Evolutionary conservation across 352 stramenopile genomes (phyloP).

Genomic region (Pythium aristosporum): DNA sequence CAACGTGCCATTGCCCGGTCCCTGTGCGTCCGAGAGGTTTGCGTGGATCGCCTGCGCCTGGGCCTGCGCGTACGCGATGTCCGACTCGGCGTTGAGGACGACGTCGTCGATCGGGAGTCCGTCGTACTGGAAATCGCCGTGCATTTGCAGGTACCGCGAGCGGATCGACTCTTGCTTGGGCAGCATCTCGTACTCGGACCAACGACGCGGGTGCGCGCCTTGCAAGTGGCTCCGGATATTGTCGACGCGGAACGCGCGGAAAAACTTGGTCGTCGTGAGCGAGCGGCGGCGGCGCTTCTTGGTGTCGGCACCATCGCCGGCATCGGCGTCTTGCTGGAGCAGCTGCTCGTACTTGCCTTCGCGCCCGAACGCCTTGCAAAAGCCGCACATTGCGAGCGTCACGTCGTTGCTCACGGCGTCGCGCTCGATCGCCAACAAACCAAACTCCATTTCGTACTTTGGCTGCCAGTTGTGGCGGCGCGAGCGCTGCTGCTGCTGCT

Average conservation of each 20-base stretch:
- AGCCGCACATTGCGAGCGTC: slow-evolving; percentile 77
- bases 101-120: slow-evolving; percentile 69
- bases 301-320: slow-evolving; percentile 32
- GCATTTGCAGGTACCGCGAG: slow-evolving; percentile 57
- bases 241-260: slow-evolving; percentile 80
- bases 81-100: slow-evolving; percentile 52
- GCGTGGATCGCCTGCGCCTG: slow-evolving; percentile 39
- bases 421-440: slow-evolving; percentile 64
- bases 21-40: slow-evolving; percentile 34
- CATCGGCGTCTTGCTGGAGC: slow-evolving; percentile 46
- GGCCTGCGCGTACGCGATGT: slow-evolving; percentile 61
- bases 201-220: slow-evolving; percentile 69
- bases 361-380: slow-evolving; percentile 82
- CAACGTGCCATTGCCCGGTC: slow-evolving; percentile 2
- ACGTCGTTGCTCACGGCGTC: slow-evolving; percentile 67
- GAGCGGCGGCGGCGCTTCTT: slow-evolving; percentile 79
- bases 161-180: slow-evolving; percentile 70
- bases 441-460: slow-evolving; percentile 86
- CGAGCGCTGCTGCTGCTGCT: slow-evolving; percentile 35
- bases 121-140: slow-evolving; percentile 70
- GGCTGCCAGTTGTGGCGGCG: slow-evolving; percentile 76
- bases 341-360: slow-evolving; percentile 77
- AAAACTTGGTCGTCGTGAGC: slow-evolving; percentile 87
- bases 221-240: slow-evolving; percentile 86
- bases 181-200: slow-evolving; percentile 77